These are phyloP conservation scores for Asterionellopsis glacialis DNA, from an alignment of 108 stramenopile genomes.

Conservation along the genomic window DNA sequence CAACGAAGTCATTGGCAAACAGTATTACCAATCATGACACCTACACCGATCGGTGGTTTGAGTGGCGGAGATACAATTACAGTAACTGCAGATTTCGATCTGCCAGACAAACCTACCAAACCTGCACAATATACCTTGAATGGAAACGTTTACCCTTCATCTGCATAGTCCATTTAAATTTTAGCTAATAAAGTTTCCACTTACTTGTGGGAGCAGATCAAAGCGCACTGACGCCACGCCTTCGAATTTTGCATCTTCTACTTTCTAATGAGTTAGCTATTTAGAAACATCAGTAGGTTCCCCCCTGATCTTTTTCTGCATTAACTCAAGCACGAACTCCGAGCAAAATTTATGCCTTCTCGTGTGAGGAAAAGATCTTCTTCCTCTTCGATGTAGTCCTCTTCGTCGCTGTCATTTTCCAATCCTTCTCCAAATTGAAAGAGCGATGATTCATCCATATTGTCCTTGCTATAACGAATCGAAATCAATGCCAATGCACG, in stretches of 20 bases:
- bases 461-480: neutral
- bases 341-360: neutral
- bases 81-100: slow-evolving; percentile 32
- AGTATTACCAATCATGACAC: slow-evolving; percentile 53
- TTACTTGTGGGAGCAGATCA: too few species aligned
- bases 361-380: neutral
- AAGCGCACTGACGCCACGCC: too few species aligned
- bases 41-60: slow-evolving; percentile 24
- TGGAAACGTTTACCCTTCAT: slow-evolving; percentile 17
- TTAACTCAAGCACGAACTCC: too few species aligned
- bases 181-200: too few species aligned
- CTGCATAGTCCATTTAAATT: too few species aligned
- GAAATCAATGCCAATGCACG: slow-evolving; percentile 22
- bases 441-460: neutral
- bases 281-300: too few species aligned
- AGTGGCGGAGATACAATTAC: slow-evolving; percentile 31
- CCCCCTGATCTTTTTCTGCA: too few species aligned
- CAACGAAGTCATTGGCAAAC: slow-evolving; percentile 71
- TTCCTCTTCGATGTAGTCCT: neutral
- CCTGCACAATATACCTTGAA: slow-evolving; percentile 28
- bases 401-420: neutral
- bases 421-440: neutral
- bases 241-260: too few species aligned
- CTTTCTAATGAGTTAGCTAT: too few species aligned
- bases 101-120: slow-evolving; percentile 20